Conservation (phyloP, 2,329 filamentous ascomycete genomes). For the Fusarium solani-melongenae region DNA sequence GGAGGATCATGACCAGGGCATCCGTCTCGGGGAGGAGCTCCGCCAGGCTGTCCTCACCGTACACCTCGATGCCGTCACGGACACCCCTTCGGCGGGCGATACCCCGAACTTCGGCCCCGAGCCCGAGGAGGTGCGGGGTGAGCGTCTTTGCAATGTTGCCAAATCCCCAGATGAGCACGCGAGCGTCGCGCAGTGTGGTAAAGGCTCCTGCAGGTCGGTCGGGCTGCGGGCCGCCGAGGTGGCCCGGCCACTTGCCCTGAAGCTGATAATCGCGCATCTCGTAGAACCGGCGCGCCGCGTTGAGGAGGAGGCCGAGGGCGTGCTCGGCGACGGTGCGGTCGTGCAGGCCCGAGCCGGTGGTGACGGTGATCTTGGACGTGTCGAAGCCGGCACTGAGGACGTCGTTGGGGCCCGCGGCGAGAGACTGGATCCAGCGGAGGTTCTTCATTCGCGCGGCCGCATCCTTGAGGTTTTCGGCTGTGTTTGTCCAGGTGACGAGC, state of each 20-base stretch:
- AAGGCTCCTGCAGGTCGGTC: constrained; percentile 67
- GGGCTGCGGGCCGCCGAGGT: constrained; percentile 71
- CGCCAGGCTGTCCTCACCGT: constrained; percentile 63
- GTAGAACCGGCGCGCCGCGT: constrained; percentile 66
- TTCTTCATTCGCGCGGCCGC: constrained; percentile 66
- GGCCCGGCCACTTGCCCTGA: constrained; percentile 66
- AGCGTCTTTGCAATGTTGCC: constrained; percentile 74
- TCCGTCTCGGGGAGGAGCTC: constrained; percentile 68
- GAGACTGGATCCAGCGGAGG: constrained; percentile 73
- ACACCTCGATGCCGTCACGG: constrained; percentile 68
- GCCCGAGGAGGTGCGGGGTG: constrained; percentile 62
- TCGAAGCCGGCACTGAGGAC: constrained; percentile 72
- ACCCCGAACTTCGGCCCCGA: constrained; percentile 69
- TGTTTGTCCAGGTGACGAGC: constrained; percentile 72
- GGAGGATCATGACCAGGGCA: constrained; percentile 75
- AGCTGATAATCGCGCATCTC: constrained; percentile 72
- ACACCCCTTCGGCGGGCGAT: constrained; percentile 68
- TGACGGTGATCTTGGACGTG: constrained; percentile 59
- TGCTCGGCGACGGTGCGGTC: constrained; percentile 75
- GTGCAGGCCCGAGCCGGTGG: constrained; percentile 72
- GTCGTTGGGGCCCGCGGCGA: constrained; percentile 74
- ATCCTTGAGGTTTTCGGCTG: constrained; percentile 66
- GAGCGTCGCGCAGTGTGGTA: constrained; percentile 68
- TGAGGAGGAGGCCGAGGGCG: constrained; percentile 67
- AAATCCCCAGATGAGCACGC: constrained; percentile 72